Base-by-base conservation (phyloP, 78 protist species). In the Pigoraptor vietnamica region DNA sequence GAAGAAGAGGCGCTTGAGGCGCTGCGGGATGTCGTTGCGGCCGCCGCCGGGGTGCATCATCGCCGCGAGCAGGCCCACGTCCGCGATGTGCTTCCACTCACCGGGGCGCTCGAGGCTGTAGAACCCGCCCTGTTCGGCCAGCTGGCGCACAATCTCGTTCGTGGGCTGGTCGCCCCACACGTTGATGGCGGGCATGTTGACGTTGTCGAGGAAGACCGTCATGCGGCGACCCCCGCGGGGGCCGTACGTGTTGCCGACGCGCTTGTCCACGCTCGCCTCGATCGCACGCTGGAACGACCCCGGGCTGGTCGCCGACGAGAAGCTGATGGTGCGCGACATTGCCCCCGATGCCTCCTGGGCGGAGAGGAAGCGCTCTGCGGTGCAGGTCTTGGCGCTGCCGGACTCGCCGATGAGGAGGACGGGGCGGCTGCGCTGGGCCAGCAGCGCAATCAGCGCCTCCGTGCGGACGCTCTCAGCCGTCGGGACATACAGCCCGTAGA, bases 31-130 rank as follows among this genome's bases (percentile, higher is more conserved):
- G 87, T 97, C 98, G 91, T 96, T 95, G 37, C 94, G 91, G 32
- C 99, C 99, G 2, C 98, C 99, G 23, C 97, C 97, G 1, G 99
- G 98, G 39, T 93, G 96, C 29, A 81, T 39, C 97, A 96, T 96
- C 38, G 98, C 97, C 21, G 92, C 96, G n/a, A 94, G 81, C 94
- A 84, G 92, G 32, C 81, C 90, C 24, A 96, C 1, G 81, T 95
- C 97, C 35, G 90, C 94, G 29, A 97, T 29, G 55, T 25, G 0
- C 0, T 82, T 14, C n/a, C 86, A 88, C 79, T 96, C 96, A 36
- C 99, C 99, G 14, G 98, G 97, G 92, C 92, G 92, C 35, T 96
- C 97, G 34, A 96, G 82, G 91, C 33, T 32, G 94, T 96, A 97
- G 40, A 96, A 39, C 0, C 97, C 97, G 36, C 1, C 9, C 56